Evolutionary conservation across 331 rosid species (phyloP), one percentile per base, ranked within the genome.

Genomic region (Phaseolus coccineus): DNA sequence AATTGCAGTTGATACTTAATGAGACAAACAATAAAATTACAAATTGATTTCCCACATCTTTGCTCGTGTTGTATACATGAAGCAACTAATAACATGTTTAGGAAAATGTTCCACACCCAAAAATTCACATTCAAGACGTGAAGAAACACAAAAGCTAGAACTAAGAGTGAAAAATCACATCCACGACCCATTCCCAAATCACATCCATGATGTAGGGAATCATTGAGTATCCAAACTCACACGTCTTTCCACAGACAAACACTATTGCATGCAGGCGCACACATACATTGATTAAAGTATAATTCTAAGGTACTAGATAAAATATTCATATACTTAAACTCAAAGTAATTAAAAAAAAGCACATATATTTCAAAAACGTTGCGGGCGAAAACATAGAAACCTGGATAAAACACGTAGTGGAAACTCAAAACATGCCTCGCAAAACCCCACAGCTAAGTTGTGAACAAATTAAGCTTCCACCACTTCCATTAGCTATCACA

Each of bases 391-490:
- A 71, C 53, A 56, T 0, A 67, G 73, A 64, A 71, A 35, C 71
- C 67, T 39, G 28, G 27, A 50, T 3, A 28, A 70, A 72, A 46
- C 25, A 63, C 14, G 47, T 14, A 57, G 16, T 53, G 13, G 25
- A 59, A 59, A 61, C 64, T 72, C 71, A 72, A 72, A 67, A n/a
- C 28, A 39, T 56, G 74, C 56, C 52, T 39, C 56, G 57, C 13
- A 56, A 48, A 48, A 58, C 19, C 22, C 62, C 77, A 84, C 30
- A 66, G 40, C 61, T n/a, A 59, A 48, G 16, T 68, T 42, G 19
- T 13, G 16, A 22, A 35, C 73, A 65, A 78, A 69, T 67, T 51
- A 55, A 78, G 80, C 63, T 71, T 5, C 61, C 56, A 69, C 76
- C 63, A 67, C 2, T 66, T 58, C 44, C 53, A 22, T 13, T 31